These are phyloP conservation scores for Calonectria ilicicola DNA, from an alignment of 2,329 filamentous ascomycete genomes.

Conservation along the genomic window DNA sequence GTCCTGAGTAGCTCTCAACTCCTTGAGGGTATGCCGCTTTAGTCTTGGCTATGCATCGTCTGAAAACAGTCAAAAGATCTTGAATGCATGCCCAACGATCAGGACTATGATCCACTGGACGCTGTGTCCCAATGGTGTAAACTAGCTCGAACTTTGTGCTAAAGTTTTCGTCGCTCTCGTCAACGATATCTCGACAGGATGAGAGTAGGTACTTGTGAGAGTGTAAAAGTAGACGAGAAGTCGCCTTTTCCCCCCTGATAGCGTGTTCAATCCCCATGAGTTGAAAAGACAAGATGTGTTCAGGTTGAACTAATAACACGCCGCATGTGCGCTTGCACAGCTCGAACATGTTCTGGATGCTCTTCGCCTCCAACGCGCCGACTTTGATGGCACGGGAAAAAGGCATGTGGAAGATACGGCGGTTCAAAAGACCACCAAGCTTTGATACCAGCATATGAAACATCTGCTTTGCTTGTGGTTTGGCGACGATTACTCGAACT, in stretches of 20 bases:
- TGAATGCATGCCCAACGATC: conserved; percentile 69
- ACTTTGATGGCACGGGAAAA: conserved; percentile 65
- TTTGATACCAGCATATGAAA: conserved; percentile 45
- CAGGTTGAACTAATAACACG: conserved; percentile 71
- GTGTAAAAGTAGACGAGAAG: conserved; percentile 51
- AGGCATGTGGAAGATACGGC: conserved; percentile 67
- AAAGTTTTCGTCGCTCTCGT: conserved; percentile 75
- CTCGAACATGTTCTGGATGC: conserved; percentile 53
- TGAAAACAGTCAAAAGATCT: conserved; percentile 60
- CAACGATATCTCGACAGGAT: conserved; percentile 66
- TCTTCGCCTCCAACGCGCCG: conserved; percentile 36
- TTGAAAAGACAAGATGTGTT: conserved; percentile 73
- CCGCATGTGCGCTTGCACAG: conserved; percentile 63
- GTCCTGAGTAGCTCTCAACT: conserved; percentile 54
- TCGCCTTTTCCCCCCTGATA: conserved; percentile 38
- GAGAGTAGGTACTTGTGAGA: conserved; percentile 59
- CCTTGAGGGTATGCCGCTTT: conserved; percentile 47
- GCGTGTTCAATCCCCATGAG: conserved; percentile 68
- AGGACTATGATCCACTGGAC: conserved; percentile 62
- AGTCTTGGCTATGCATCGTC: conserved; percentile 43
- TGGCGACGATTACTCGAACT: conserved; percentile 70
- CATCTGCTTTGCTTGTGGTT: conserved; percentile 73
- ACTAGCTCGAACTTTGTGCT: conserved; percentile 71
- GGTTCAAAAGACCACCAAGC: conserved; percentile 66
- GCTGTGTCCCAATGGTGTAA: conserved; percentile 70